Base-by-base conservation (phyloP, 1,284 basidiomycete genomes). In the Ganoderma multipileum region DNA sequence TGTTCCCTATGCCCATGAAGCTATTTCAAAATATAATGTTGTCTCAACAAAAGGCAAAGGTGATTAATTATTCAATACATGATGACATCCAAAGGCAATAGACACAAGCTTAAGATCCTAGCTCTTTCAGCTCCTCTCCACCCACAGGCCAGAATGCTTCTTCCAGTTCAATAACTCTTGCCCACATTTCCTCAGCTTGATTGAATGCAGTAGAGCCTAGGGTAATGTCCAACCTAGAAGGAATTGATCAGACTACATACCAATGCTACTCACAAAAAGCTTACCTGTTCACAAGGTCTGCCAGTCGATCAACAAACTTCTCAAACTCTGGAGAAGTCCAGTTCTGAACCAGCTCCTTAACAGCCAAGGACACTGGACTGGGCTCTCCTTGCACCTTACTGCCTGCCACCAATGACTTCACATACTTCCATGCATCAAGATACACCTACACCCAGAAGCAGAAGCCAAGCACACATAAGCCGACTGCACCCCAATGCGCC, bases 241-340 rank as follows among this genome's bases (percentile, higher is more conserved):
- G 18, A 58, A 0, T 63, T 30, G 58, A 18, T 39, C 61, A 39
- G 14, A 39, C 18, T 1, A 9, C 14, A 16, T 18, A 42, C 16
- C 36, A 2, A 65, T 57, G 26, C 11, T 26, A 12, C n/a, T 26
- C 1, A 59, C 7, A 20, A 16, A 28, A 18, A 2, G 71, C 76
- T 30, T 47, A 80, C 61, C 80, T 81, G 72, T 93, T 83, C 3
- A 92, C 86, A 11, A 92, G 77, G 36, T 80, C 77, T 0, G 81
- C 84, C 26, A 92, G 82, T 0, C 83, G 81, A 16, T 86, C 75
- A 8, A 93, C 91, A 73, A 93, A 93, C 3, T 76, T 75, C 18
- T 82, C 81, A 75, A 93, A 93, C 66, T 89, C 89, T 0, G 81
- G 77, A 64, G 83, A 86, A 20, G 89, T 91, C 92, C 92, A 94